phyloP scores from a whole-genome alignment of 495 filamentous ascomycete genomes.

The Pyrenopolyporus hunteri region DNA sequence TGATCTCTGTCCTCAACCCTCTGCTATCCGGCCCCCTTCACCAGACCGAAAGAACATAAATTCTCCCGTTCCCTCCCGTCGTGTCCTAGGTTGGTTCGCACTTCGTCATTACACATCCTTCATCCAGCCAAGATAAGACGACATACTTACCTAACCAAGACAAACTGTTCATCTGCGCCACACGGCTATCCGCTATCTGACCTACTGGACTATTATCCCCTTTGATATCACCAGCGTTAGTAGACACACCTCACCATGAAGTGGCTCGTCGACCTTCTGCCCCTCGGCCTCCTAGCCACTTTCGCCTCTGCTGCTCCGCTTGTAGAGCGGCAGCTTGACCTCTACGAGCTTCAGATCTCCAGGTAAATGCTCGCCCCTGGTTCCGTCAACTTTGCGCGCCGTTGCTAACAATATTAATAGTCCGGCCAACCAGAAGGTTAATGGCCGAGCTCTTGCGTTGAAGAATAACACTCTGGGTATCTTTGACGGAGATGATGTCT shows the following conservation, averaged over 20 bases:
- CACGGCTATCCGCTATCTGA: neutral
- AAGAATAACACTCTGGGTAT: slow-evolving; percentile 35
- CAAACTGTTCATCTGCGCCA: neutral
- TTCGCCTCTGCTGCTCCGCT: slow-evolving; percentile 32
- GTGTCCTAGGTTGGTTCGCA: neutral
- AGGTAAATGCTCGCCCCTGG: slow-evolving; percentile 24
- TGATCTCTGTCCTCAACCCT: no score
- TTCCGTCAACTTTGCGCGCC: neutral
- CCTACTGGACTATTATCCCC: neutral
- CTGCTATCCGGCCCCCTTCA: no score
- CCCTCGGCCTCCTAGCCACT: slow-evolving; percentile 35
- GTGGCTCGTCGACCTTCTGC: slow-evolving; percentile 30
- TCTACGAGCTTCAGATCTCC: slow-evolving; percentile 40
- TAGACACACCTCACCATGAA: slow-evolving; percentile 32
- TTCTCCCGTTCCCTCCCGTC: slow-evolving; percentile 9
- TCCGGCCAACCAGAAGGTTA: slow-evolving; percentile 30
- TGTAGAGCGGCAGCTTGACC: slow-evolving; percentile 31
- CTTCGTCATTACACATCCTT: slow-evolving; percentile 1
- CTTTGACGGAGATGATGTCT: slow-evolving; percentile 18
- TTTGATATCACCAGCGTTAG: neutral
- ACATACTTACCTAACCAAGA: neutral
- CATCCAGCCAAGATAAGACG: neutral
- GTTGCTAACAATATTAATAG: slow-evolving; percentile 18
- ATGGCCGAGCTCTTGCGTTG: slow-evolving; percentile 37
- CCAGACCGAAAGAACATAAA: slow-evolving; percentile 22